Base-by-base conservation (phyloP, 331 rosid genomes). In the Rhamnella rubrinervis region DNA sequence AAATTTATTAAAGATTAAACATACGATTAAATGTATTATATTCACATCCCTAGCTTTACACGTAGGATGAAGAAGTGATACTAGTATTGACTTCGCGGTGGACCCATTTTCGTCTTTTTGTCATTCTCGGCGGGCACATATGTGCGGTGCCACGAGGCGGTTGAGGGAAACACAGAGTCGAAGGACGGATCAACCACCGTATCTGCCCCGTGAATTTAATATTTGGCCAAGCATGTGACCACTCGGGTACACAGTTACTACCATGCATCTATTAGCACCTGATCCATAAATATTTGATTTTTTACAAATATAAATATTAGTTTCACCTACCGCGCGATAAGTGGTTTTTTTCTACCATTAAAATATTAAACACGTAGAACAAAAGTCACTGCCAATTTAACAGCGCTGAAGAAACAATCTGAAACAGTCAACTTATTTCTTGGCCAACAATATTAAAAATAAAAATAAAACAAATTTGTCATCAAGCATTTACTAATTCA, bases 81-180 rank as follows among this genome's bases (percentile, higher is more conserved):
- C 35, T 4, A 50, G 26, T 18, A n/a, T 71, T 4, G 66, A 46
- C 20, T 9, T 57, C 26, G 51, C 18, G 21, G 71, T 63, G 70
- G 61, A 69, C 70, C 55, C 70, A 53, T 2, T 61, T 61, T 52
- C 55, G 70, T 72, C 63, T 8, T 53, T 53, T 28, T 13, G 38
- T 20, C 35, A 55, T 20, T 37, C 47, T 37, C 68, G 40, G 7
- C 13, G 49, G 49, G 49, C 49, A 44, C 49, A 44, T 44, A 3
- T 44, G 13, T 44, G 49, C 49, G 49, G 49, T 44, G 49, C 3
- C 4, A 44, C 14, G n/a, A 51, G 19, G 41, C 37, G 40, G 6
- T 55, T 20, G 16, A 6, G 16, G 8, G 40, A 56, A 5, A 44
- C 13, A 56, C 12, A 20, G 37, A 8, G 41, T 63, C 7, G 53